These are phyloP conservation scores for Dactylellina drechsleri DNA, from an alignment of 2,329 filamentous ascomycete species.

Conservation along the genomic window DNA sequence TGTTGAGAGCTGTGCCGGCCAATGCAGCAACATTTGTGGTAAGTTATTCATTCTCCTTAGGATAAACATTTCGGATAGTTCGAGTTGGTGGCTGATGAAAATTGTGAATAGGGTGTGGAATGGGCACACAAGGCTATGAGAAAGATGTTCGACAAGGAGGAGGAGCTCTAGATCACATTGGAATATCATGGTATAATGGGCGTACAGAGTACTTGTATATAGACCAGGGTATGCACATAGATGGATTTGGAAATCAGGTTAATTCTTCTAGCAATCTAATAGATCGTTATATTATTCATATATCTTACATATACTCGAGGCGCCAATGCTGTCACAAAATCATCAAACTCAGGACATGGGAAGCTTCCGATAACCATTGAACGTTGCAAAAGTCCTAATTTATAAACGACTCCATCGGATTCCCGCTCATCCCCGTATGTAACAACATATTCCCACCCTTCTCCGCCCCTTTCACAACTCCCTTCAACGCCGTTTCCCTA, in stretches of 20 bases:
- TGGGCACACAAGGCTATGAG: constrained; percentile 84
- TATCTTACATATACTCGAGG: no score
- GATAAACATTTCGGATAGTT: neutral
- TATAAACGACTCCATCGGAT: constrained; percentile 26
- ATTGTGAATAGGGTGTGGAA: constrained; percentile 73
- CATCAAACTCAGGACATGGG: no score
- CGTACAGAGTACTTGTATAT: constrained; percentile 38
- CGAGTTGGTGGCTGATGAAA: constrained; percentile 5
- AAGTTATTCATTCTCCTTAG: constrained; percentile 2
- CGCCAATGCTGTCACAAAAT: no score
- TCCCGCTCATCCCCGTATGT: constrained; percentile 26
- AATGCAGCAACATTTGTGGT: constrained; percentile 89
- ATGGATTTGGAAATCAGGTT: constrained; percentile 29
- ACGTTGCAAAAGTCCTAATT: no score
- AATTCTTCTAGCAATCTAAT: constrained; percentile 15
- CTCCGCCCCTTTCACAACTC: constrained; percentile 41
- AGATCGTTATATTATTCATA: neutral
- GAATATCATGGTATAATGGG: constrained; percentile 4
- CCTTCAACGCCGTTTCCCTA: constrained; percentile 34
- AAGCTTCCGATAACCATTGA: no score
- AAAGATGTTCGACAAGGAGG: constrained; percentile 69
- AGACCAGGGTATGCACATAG: constrained; percentile 36
- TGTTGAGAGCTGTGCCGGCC: constrained; percentile 91
- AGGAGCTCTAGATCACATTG: neutral
- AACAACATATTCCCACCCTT: constrained; percentile 46